Conservation (phyloP, 2,329 filamentous ascomycete genomes). For the Clarireedia sp. region DNA sequence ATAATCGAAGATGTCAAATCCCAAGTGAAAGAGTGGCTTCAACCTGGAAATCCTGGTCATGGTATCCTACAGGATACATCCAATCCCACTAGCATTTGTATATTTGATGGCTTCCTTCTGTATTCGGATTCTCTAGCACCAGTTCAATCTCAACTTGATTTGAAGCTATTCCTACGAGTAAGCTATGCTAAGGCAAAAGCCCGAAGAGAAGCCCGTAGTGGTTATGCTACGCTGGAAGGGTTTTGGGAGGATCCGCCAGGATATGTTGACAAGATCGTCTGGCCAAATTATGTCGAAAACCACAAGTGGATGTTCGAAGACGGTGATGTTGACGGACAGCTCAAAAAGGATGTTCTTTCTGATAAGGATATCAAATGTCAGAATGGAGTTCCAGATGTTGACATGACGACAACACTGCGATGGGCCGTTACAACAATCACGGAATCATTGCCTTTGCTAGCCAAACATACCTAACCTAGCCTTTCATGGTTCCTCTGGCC, state of each 20-base stretch:
- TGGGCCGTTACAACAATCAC: conserved; percentile 64
- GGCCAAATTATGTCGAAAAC: conserved; percentile 83
- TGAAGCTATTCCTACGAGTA: conserved; percentile 72
- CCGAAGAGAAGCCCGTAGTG: conserved; percentile 59
- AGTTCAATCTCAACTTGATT: conserved; percentile 55
- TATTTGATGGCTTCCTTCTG: conserved; percentile 85
- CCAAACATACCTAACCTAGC: not conserved
- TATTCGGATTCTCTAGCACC: conserved; percentile 50
- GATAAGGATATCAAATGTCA: conserved; percentile 43
- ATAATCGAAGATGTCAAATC: conserved; percentile 40
- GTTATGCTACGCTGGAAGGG: conserved; percentile 76
- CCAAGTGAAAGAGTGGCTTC: conserved; percentile 41
- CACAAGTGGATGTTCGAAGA: conserved; percentile 73
- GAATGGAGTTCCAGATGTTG: conserved; percentile 40
- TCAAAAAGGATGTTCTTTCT: conserved; percentile 40
- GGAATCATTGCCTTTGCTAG: conserved; percentile 25
- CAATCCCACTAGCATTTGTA: conserved; percentile 42
- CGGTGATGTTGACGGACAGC: conserved; percentile 52
- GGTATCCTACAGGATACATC: conserved; percentile 23
- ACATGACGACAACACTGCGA: conserved; percentile 53
- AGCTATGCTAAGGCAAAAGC: conserved; percentile 55
- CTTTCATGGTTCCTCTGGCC: not conserved
- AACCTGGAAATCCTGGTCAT: conserved; percentile 38
- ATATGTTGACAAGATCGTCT: conserved; percentile 90
- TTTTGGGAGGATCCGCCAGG: conserved; percentile 95